Evolutionary conservation across 345 rosid genomes (phyloP), one percentile per base, ranked within the genome.

Genomic region (Dovyalis caffra): DNA sequence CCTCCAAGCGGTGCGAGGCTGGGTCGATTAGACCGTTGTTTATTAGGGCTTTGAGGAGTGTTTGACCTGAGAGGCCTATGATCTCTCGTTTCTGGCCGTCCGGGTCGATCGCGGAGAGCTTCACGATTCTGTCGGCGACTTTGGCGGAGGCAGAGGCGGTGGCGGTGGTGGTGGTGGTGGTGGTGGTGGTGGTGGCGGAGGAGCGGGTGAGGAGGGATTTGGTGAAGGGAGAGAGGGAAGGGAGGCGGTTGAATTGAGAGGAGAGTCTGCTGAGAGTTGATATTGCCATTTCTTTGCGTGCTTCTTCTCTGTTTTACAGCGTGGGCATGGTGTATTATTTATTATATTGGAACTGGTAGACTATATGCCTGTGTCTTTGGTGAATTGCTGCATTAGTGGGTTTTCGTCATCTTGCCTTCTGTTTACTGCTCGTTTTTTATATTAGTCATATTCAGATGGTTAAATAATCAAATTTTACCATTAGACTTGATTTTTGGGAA

Each of bases 71-170:
- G n/a, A 95, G 91, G 16, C 97, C 98, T 5, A 91, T 35, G 71
- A 93, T 75, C 78, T 90, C 90, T 34, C 91, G 88, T 83, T 90
- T 95, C 82, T 76, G 33, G 26, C 98, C 97, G 37, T 89, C 91
- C 21, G 76, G 78, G 68, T 95, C 99, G 79, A 93, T 86, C 8
- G 99, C 98, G 34, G 82, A 91, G 64, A 95, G 89, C 81, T 91
- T 92, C 33, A 95, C 99, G 88, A 95, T 85, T 77, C 95, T 86
- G 60, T 95, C 99, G 57, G 97, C 5, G 68, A 95, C 99, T 80
- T 89, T 95, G 75, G 89, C 91, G 57, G 97, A 80, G 79, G 87
- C 74, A n/a, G n/a, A n/a, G n/a, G n/a, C n/a, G n/a, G n/a, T n/a
- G n/a, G n/a, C n/a, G n/a, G n/a, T n/a, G n/a, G n/a, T n/a, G n/a